Percentiles rank a stretch among this genome's conserved stretches.
These are phyloP conservation scores for Clonostachys rosea DNA, from an alignment of 2,329 filamentous ascomycete species.

Conservation along the genomic window DNA sequence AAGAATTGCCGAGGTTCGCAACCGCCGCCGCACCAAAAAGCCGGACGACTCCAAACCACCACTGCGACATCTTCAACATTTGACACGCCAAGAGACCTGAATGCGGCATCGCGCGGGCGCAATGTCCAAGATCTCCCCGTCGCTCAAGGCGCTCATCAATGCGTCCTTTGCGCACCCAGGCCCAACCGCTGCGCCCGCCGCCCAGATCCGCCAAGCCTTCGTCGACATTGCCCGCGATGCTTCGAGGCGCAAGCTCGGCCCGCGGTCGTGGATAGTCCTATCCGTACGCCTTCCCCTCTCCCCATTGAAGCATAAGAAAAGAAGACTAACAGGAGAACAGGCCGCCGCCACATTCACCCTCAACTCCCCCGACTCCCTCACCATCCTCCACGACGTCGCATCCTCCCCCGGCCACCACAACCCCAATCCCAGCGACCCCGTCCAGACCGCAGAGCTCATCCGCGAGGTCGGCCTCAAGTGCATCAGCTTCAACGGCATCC, in stretches of 20 bases:
- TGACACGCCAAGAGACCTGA: too few species aligned
- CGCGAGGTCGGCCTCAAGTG: slow-evolving; percentile 72
- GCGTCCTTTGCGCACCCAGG: slow-evolving; percentile 62
- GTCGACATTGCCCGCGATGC: slow-evolving; percentile 65
- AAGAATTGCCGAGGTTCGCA: too few species aligned
- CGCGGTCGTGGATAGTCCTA: slow-evolving; percentile 62
- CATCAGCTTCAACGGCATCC: slow-evolving; percentile 78
- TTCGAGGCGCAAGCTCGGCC: slow-evolving; percentile 51
- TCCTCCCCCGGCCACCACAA: slow-evolving; percentile 12
- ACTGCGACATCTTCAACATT: too few species aligned
- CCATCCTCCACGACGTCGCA: slow-evolving; percentile 53
- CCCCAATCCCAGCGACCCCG: slow-evolving; percentile 8
- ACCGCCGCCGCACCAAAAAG: too few species aligned
- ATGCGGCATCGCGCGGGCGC: neutral
- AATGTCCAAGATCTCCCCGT: slow-evolving; percentile 70
- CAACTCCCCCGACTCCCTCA: slow-evolving; percentile 75
- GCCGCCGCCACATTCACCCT: slow-evolving; percentile 81
- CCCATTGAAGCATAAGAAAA: neutral
- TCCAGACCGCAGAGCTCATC: slow-evolving; percentile 63
- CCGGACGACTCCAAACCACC: too few species aligned
- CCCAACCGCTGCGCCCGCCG: slow-evolving; percentile 58
- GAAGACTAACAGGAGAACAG: slow-evolving; percentile 25
- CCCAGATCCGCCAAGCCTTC: slow-evolving; percentile 46
- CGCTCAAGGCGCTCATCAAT: slow-evolving; percentile 71
- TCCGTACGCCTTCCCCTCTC: slow-evolving; percentile 39